Percentiles rank a stretch among this genome's conserved stretches.
Evolutionary conservation across 495 filamentous ascomycete species (phyloP).

Genomic region (Symbiotaphrina buchneri): DNA sequence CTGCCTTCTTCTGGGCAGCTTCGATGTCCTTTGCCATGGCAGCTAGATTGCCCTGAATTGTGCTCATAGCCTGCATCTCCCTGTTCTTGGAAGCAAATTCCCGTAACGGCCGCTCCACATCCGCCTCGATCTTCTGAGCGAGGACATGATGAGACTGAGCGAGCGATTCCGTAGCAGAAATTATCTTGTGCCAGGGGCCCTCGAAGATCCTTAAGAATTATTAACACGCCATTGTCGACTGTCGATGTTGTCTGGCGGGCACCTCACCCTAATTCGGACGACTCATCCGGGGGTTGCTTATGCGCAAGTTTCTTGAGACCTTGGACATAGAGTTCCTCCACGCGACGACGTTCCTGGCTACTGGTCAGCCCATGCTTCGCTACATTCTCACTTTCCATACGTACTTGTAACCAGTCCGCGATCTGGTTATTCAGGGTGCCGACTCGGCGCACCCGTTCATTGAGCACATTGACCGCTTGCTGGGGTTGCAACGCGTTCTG

Average conservation of each 20-base stretch:
- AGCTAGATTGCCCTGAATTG: conserved; percentile 58
- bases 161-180: conserved; percentile 54
- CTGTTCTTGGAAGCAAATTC: conserved; percentile 45
- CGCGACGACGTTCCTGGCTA: conserved; percentile 64
- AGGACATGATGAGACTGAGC: conserved; percentile 70
- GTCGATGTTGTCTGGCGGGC: conserved; percentile 2
- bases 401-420: conserved; percentile 92
- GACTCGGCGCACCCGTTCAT: conserved; percentile 75
- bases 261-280: conserved; percentile 64
- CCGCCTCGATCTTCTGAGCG: conserved; percentile 66
- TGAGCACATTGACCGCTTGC: conserved; percentile 65
- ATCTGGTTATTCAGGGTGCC: conserved; percentile 74
- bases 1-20: conserved; percentile 59
- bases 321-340: conserved; percentile 80
- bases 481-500: conserved; percentile 66
- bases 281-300: conserved; percentile 44
- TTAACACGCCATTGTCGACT: conserved; percentile 6
- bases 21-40: conserved; percentile 72
- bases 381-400: too few relatives aligned
- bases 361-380: too few relatives aligned
- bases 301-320: conserved; percentile 60
- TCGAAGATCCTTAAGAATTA: conserved; percentile 50
- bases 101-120: conserved; percentile 72
- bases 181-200: conserved; percentile 77
- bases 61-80: conserved; percentile 70